A percentile compares a stretch with the other conserved stretches of the same genome.
Conservation (phyloP, 2,329 filamentous ascomycete species). For the Penicillium brasilianum region DNA sequence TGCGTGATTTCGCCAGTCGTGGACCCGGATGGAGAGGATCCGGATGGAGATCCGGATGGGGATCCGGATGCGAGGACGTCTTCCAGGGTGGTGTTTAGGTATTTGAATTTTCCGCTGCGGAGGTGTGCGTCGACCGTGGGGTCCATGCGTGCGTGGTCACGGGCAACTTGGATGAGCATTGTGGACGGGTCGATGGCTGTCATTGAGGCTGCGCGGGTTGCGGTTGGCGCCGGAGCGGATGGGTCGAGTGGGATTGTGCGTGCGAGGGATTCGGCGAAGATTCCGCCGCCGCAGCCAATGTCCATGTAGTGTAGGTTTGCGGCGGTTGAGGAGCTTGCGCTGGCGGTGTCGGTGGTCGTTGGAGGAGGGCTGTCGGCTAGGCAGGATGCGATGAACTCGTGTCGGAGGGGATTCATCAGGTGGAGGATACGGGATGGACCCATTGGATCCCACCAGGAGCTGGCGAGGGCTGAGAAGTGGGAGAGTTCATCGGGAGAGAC, state of each 20-base stretch:
- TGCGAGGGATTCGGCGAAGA: constrained; percentile 77
- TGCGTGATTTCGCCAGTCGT: constrained; percentile 7
- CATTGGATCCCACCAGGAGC: constrained; percentile 96
- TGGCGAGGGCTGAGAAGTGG: constrained; percentile 92
- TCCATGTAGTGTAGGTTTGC: constrained; percentile 71
- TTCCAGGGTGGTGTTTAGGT: constrained; percentile 80
- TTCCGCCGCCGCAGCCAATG: constrained; percentile 93
- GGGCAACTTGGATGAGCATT: constrained; percentile 65
- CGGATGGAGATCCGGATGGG: constrained; percentile 6
- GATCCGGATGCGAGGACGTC: constrained; percentile 35
- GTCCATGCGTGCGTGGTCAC: constrained; percentile 74
- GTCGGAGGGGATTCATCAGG: constrained; percentile 96
- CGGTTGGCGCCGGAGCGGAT: constrained; percentile 28
- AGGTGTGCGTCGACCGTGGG: constrained; percentile 62
- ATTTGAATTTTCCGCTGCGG: constrained; percentile 65
- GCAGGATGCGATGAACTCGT: constrained; percentile 85
- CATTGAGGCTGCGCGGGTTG: constrained; percentile 48
- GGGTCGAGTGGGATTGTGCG: constrained; percentile 44
- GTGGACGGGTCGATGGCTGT: constrained; percentile 54
- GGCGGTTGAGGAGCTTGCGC: constrained; percentile 20
- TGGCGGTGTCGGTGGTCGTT: constrained; percentile 26
- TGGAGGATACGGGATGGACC: constrained; percentile 91
- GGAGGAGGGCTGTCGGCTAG: constrained; percentile 60
- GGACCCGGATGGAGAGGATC: constrained; percentile 3
- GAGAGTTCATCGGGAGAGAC: constrained; percentile 89